phyloP scores from a whole-genome alignment of 1,139 yeast species.

The Scheffersomyces titani region DNA sequence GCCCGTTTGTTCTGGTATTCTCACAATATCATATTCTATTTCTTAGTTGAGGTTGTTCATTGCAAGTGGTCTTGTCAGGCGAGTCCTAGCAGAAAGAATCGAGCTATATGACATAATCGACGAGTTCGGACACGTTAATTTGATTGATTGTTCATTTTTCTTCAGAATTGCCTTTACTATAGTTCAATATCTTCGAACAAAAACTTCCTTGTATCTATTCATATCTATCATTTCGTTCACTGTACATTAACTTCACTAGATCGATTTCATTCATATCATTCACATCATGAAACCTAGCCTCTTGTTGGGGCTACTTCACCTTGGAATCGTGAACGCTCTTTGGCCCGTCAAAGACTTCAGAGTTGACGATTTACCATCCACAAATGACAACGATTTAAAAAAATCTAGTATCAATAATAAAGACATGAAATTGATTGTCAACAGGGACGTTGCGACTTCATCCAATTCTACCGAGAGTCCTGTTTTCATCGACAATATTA shows the following conservation, averaged over 20 bases:
- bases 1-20: not conserved
- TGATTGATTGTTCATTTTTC: not conserved
- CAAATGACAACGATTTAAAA: not conserved
- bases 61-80: not conserved
- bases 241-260: not conserved
- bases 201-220: not conserved
- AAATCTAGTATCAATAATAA: too few relatives aligned
- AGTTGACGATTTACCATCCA: slow-evolving; percentile 7
- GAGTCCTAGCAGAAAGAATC: not conserved
- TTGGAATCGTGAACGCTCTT: slow-evolving; percentile 4
- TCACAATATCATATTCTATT: not conserved
- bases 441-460: not conserved
- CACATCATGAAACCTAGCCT: not conserved
- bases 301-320: not conserved
- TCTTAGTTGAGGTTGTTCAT: not conserved
- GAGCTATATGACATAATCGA: not conserved
- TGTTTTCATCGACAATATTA: slow-evolving; percentile 1
- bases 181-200: not conserved
- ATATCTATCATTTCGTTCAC: not conserved
- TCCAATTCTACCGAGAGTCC: not conserved
- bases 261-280: not conserved
- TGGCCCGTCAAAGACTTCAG: slow-evolving; percentile 14
- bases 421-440: not conserved
- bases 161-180: not conserved
- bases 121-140: not conserved